phyloP scores from a whole-genome alignment of 2,329 filamentous ascomycete genomes.

The Fusarium sp. region DNA sequence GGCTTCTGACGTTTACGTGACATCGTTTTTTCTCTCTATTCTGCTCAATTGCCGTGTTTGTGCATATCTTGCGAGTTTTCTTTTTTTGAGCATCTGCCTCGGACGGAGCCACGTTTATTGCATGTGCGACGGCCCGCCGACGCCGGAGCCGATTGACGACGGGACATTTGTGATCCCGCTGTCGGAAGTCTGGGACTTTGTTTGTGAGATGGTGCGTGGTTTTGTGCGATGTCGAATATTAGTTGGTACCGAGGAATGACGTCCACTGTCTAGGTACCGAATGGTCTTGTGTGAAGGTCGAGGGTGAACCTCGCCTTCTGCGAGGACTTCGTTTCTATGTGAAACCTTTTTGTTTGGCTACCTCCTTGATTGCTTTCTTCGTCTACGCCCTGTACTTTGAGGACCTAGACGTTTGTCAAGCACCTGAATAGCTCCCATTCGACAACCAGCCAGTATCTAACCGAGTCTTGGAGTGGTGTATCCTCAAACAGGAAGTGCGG shows the following conservation, averaged over 20 bases:
- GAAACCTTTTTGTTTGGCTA: neutral
- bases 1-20: slow-evolving; percentile 7
- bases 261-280: neutral
- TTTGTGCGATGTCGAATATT: slow-evolving; percentile 6
- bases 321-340: neutral
- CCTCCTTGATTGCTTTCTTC: neutral
- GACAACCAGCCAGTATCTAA: neutral
- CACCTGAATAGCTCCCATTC: neutral
- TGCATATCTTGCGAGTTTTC: neutral
- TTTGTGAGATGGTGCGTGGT: neutral
- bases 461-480: neutral
- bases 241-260: neutral
- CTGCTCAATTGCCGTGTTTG: slow-evolving; percentile 3
- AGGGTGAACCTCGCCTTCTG: neutral
- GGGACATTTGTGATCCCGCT: slow-evolving; percentile 1
- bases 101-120: slow-evolving; percentile 8
- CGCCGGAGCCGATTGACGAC: slow-evolving; percentile 17
- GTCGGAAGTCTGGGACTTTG: neutral
- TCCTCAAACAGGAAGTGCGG: neutral
- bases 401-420: neutral
- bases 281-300: neutral
- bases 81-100: neutral
- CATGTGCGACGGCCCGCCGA: slow-evolving; percentile 9
- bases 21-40: neutral
- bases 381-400: neutral